phyloP scores from a whole-genome alignment of 352 stramenopile species.

The Pythium angustatum region DNA sequence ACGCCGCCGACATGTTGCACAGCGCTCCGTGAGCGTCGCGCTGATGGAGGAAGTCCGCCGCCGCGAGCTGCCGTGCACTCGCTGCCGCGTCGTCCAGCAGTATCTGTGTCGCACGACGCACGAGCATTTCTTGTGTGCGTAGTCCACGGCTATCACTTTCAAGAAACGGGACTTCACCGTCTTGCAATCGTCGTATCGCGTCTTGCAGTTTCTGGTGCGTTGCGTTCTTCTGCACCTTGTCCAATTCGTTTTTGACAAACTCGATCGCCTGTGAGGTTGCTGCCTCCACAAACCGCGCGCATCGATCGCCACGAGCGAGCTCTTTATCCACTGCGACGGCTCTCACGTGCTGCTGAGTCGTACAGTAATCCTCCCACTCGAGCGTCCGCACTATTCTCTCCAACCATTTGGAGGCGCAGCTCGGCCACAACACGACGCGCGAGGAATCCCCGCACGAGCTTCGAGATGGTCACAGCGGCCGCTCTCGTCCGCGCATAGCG shows the following conservation, averaged over 20 bases:
- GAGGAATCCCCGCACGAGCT: constrained; percentile 4
- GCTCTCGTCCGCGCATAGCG: background rate
- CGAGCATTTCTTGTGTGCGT: constrained; percentile 7
- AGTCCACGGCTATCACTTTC: background rate
- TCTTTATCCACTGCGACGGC: constrained; percentile 6
- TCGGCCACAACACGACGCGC: constrained; percentile 1
- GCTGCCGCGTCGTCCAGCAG: constrained; percentile 7
- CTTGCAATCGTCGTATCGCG: constrained; percentile 6
- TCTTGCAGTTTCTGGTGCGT: constrained; percentile 19
- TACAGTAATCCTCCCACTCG: constrained; percentile 4
- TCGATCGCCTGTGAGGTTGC: background rate
- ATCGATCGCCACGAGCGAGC: background rate
- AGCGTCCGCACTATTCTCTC: constrained; percentile 8
- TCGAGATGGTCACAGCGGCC: background rate
- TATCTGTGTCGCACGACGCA: background rate
- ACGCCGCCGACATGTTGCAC: background rate
- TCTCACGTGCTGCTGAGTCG: background rate
- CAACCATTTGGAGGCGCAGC: constrained; percentile 1
- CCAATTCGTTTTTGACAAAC: constrained; percentile 7
- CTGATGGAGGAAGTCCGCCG: background rate
- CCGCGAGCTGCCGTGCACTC: background rate
- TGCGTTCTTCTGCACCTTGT: constrained; percentile 20
- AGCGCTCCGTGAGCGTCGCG: background rate
- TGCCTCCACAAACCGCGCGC: background rate
- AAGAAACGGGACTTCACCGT: background rate